Conservation (phyloP, 164 flowering plant species). For the Santalum album region DNA sequence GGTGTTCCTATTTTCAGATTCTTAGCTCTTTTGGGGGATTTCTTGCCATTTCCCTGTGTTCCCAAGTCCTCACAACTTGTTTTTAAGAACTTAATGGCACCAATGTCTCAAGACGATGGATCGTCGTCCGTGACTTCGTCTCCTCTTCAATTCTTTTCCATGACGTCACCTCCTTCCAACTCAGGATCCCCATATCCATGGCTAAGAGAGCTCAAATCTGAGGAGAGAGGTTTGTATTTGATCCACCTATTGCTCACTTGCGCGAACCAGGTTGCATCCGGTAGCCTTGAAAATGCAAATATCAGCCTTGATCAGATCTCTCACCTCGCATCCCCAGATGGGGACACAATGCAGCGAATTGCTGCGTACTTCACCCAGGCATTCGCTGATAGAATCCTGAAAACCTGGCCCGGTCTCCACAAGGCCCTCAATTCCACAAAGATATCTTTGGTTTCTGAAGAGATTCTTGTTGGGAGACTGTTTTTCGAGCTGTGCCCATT, state of each 20-base stretch:
- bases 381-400: conserved; percentile 39
- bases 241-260: conserved; percentile 39
- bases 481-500: conserved; percentile 42
- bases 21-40: not conserved
- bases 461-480: conserved; percentile 26
- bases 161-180: conserved; percentile 36
- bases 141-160: conserved; percentile 35
- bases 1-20: not conserved
- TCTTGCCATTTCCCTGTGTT: no score
- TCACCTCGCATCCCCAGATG: conserved; percentile 38
- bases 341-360: conserved; percentile 55
- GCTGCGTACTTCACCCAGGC: conserved; percentile 47
- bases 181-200: conserved; percentile 36
- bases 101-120: conserved; percentile 40
- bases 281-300: conserved; percentile 42
- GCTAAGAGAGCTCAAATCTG: conserved; percentile 41
- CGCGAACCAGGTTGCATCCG: conserved; percentile 39
- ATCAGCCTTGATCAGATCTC: conserved; percentile 41
- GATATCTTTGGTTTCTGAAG: conserved; percentile 23
- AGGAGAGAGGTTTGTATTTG: conserved; percentile 48
- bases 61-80: not conserved
- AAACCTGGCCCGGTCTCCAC: conserved; percentile 43
- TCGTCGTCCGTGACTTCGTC: conserved; percentile 40
- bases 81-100: conserved; percentile 8
- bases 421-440: conserved; percentile 38